Conservation (phyloP, 2,329 filamentous ascomycete genomes). For the Diplodia mutila region DNA sequence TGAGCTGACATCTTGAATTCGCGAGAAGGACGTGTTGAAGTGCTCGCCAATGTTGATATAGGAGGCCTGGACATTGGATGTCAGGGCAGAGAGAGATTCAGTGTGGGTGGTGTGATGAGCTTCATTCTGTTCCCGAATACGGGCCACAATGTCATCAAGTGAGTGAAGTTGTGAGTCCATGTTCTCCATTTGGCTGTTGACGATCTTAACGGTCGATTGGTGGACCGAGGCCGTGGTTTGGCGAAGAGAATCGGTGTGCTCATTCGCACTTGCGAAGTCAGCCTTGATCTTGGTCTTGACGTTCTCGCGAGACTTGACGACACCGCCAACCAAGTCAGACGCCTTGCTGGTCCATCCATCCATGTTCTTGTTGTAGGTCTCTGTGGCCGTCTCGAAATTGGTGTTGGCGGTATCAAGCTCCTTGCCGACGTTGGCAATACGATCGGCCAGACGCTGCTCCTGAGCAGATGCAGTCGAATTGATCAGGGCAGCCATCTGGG, state of each 20-base stretch:
- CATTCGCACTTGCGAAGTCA: constrained; percentile 82
- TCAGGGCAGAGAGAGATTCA: constrained; percentile 67
- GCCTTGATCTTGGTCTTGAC: constrained; percentile 82
- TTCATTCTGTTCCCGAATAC: constrained; percentile 79
- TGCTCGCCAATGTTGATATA: constrained; percentile 72
- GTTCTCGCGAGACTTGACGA: constrained; percentile 73
- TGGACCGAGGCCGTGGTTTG: constrained; percentile 84
- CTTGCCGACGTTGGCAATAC: constrained; percentile 64
- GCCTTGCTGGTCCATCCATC: constrained; percentile 73
- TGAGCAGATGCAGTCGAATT: constrained; percentile 74
- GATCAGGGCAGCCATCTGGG: constrained; percentile 78
- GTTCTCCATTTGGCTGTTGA: constrained; percentile 85
- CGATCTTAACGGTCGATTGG: constrained; percentile 84
- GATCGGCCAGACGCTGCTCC: constrained; percentile 69
- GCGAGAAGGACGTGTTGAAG: constrained; percentile 68
- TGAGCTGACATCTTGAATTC: constrained; percentile 69
- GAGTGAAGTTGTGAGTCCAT: constrained; percentile 87
- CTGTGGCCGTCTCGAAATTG: constrained; percentile 66
- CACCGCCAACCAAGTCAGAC: constrained; percentile 68
- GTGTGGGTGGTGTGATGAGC: constrained; percentile 73
- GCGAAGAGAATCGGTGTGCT: constrained; percentile 82
- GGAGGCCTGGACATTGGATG: constrained; percentile 70
- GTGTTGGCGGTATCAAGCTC: constrained; percentile 68
- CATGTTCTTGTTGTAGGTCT: constrained; percentile 71
- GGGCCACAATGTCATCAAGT: constrained; percentile 85